Base-by-base conservation (phyloP, 805 yeast species). In the Cyberlindnera maritima region DNA sequence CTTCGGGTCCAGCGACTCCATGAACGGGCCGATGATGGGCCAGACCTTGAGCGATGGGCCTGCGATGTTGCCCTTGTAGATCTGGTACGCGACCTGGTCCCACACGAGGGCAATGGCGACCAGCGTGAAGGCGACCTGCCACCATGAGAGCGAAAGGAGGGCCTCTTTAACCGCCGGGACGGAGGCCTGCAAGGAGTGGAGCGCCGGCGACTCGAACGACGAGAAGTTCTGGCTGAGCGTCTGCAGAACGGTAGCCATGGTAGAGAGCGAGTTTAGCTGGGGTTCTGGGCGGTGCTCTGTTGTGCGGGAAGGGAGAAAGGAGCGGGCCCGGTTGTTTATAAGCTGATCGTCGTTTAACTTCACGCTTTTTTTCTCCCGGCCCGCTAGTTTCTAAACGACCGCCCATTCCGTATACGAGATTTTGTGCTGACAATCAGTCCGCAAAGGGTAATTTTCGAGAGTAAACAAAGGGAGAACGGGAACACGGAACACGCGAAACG, bases 11-110 rank as follows among this genome's bases (percentile, higher is more conserved):
- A 94, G 72, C 15, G 94, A 83, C 65, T 94, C 97, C 66, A 94
- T 72, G 59, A 94, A 94, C 3, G 99, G 98, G 2, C 99, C 99
- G 57, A 94, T 91, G 41, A 94, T 74, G 2, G 99, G 99, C 90
- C 96, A 92, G 48, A 90, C 60, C 68, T 94, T 94, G 65, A 76
- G 82, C 38, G 71, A 68, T 13, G 97, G 99, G 19, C 99, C 99
- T 9, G 89, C 97, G 64, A 92, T 89, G 29, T 79, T 63, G 36
- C 97, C 97, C 68, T 94, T 94, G 53, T 81, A 80, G 38, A 79
- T 60, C 60, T 89, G 83, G 64, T 94, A 94, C 53, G 77, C 67
- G n/a, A 89, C 66, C 67, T 85, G 95, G 67, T 88, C 96, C 63
- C 79, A 85, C 2, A 80, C 71, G 39, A 86, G 59, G 4, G 70